Percentiles rank a stretch among this genome's conserved stretches.
These are phyloP conservation scores for Clavaria fumosa DNA, from an alignment of 768 basidiomycete genomes.

Conservation along the genomic window DNA sequence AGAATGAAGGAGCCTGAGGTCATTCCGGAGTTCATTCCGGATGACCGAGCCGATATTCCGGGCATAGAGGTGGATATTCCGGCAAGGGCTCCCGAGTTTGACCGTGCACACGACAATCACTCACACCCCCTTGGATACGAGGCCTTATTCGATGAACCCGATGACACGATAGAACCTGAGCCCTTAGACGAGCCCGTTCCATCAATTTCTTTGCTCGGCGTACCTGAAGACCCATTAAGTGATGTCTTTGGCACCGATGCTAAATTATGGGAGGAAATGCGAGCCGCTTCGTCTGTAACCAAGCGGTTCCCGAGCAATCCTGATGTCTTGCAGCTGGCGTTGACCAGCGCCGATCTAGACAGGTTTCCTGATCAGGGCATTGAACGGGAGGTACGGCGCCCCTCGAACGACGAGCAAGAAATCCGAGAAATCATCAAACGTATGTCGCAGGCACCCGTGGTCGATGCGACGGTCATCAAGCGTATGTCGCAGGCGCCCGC, in stretches of 20 bases:
- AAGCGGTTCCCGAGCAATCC: slow-evolving; percentile 24
- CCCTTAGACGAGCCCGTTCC: no score
- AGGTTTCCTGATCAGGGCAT: slow-evolving; percentile 15
- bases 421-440: slow-evolving; percentile 25
- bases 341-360: slow-evolving; percentile 28
- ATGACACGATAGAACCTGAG: no score
- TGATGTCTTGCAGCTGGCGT: slow-evolving; percentile 36
- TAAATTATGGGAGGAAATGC: slow-evolving; percentile 46
- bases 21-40: no score
- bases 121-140: slow-evolving; percentile 20
- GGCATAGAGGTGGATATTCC: slow-evolving; percentile 11
- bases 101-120: slow-evolving; percentile 19
- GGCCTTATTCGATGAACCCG: slow-evolving; percentile 10
- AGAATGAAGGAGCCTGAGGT: no score
- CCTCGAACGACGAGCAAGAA: slow-evolving; percentile 27
- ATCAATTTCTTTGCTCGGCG: no score
- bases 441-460: slow-evolving; percentile 29
- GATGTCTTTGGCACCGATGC: slow-evolving; percentile 56
- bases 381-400: slow-evolving; percentile 14
- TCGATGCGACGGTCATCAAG: no score
- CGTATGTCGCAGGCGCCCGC: slow-evolving; percentile 29
- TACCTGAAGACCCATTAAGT: slow-evolving; percentile 33
- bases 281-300: slow-evolving; percentile 17
- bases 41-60: slow-evolving; percentile 22
- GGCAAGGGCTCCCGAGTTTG: slow-evolving; percentile 19